Base-by-base conservation (phyloP, 2,329 filamentous ascomycete genomes). In the Trichoderma harzianum region DNA sequence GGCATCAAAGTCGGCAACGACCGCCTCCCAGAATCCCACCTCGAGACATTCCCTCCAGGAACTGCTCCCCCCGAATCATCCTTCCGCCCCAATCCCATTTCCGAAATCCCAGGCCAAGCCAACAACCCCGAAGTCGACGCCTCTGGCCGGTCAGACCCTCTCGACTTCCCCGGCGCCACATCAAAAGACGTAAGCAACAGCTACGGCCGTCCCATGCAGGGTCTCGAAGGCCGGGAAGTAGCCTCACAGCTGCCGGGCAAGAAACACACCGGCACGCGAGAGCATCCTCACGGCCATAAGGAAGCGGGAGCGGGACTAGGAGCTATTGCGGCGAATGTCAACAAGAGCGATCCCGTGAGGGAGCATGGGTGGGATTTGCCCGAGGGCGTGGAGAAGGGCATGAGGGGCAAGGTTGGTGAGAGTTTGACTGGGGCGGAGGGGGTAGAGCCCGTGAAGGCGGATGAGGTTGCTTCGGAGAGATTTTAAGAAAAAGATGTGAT, bases 1-100 rank as follows among this genome's bases (percentile, higher is more conserved):
- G 91, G 91, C 67, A 83, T 86, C 75, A 85, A 88, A 73, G 85
- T 89, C 71, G 87, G 87, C 76, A 88, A 89, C 75, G 89, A 91
- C 68, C 82, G 82, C 28, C 78, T 81, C 14, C 89, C 89, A 24
- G 91, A 92, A 77, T 94, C 92, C 83, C 83, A 86, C 76, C 86
- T 88, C 28, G 75, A 93, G 78, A 86, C 85, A 1, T 81, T 89
- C 43, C 85, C 90, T 0, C 81, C 90, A 0, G 92, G 92, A 72
- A 87, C 88, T 4, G 91, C 92, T 0, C 92, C 92, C 3, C 72
- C 72, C 16, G 78, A 83, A 66, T 64, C 79, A 69, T 82, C 80
- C 11, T 84, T 82, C 77, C 75, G 79, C 53, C 84, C 86, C 12
- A 80, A 83, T 63, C 76, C 82, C 1, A 72, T 76, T 18, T 73